Evolutionary conservation across 352 stramenopile species (phyloP).

Genomic region (Phytophthora litchii): DNA sequence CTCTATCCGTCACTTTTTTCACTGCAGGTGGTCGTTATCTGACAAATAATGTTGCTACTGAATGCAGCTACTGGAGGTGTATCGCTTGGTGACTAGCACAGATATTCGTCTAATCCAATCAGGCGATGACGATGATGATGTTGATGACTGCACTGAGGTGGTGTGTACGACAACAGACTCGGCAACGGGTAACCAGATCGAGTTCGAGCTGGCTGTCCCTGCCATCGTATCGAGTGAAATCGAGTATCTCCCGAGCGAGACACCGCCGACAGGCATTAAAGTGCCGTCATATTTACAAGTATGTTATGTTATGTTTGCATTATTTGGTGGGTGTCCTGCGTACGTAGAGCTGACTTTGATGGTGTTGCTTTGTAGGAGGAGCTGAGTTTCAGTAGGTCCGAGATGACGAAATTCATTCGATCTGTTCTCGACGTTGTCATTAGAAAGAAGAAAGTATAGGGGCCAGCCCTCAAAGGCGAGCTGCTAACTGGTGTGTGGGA

Average conservation of each 20-base stretch:
- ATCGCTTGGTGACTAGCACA: conserved; percentile 77
- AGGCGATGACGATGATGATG: conserved; percentile 56
- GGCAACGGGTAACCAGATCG: conserved; percentile 64
- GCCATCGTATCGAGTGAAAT: conserved; percentile 69
- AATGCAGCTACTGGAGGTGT: conserved; percentile 73
- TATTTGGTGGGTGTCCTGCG: no score
- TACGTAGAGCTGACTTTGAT: neutral
- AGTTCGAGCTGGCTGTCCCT: conserved; percentile 81
- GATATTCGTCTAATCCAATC: conserved; percentile 79
- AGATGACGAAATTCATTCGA: conserved; percentile 88
- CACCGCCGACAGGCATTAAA: conserved; percentile 52
- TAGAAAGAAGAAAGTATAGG: conserved; percentile 64
- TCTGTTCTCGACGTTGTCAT: conserved; percentile 84
- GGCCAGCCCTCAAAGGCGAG: conserved; percentile 12
- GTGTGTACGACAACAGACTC: conserved; percentile 73
- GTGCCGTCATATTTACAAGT: conserved; percentile 80
- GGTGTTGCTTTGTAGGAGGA: conserved; percentile 56
- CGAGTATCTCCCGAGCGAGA: conserved; percentile 79
- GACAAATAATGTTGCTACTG: no score
- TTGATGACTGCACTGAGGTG: conserved; percentile 64
- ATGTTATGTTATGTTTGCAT: conserved; percentile 25
- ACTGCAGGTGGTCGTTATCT: no score
- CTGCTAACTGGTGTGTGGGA: conserved; percentile 5
- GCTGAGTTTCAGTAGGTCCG: conserved; percentile 76
- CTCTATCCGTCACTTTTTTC: no score